Evolutionary conservation across 2,329 filamentous ascomycete genomes (phyloP).

Genomic region (Ceratocystis lukuohia): DNA sequence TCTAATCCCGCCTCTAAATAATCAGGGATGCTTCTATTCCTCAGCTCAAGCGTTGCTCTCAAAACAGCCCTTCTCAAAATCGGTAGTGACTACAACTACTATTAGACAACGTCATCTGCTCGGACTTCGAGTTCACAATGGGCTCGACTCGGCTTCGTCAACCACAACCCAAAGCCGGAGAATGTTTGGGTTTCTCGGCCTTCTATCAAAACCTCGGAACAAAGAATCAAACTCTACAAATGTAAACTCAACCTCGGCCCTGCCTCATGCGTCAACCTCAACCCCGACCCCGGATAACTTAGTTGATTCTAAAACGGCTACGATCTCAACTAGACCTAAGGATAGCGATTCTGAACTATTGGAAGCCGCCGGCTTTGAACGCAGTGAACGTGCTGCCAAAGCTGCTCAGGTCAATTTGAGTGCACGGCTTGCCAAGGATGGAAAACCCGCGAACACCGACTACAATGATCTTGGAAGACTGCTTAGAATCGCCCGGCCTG

Average conservation of each 20-base stretch:
- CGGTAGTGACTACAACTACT: not conserved
- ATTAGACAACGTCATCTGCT: not conserved
- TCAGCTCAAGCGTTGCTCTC: not conserved
- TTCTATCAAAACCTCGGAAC: conserved; percentile 6
- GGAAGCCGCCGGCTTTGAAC: conserved; percentile 37
- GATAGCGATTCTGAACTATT: conserved; percentile 30
- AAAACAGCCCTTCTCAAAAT: not conserved
- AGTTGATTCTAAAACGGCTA: conserved; percentile 11
- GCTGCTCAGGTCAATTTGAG: conserved; percentile 82
- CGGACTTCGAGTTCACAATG: conserved; percentile 1
- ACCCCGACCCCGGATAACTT: conserved; percentile 4
- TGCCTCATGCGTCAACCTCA: conserved; percentile 4
- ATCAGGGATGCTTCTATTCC: conserved; percentile 3
- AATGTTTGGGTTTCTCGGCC: conserved; percentile 9
- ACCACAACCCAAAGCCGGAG: not conserved
- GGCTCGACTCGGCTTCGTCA: not conserved
- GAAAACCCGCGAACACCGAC: conserved; percentile 39
- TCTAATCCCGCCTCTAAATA: not conserved
- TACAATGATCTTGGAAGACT: conserved; percentile 70
- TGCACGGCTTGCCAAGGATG: conserved; percentile 76
- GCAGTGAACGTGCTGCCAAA: conserved; percentile 72
- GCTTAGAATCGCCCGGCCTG: conserved; percentile 77
- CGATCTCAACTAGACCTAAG: conserved; percentile 10
- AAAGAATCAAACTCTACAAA: conserved; percentile 7
- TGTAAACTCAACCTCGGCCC: conserved; percentile 4